Evolutionary conservation across 192 early-diverging fungal genomes (phyloP), one percentile per base, ranked within the genome.

Genomic region (Podila epicladia): DNA sequence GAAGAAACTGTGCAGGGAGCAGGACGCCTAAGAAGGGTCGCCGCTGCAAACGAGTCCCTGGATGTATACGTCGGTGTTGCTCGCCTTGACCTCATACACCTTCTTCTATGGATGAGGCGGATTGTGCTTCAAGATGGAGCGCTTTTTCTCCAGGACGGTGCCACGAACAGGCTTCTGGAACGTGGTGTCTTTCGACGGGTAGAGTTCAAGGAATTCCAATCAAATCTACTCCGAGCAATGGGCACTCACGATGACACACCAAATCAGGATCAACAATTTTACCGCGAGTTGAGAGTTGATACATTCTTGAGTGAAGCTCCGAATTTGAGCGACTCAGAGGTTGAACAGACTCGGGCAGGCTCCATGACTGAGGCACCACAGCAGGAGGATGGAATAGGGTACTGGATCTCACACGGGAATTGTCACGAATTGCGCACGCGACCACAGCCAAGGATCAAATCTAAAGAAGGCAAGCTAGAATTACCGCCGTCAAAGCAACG

Each of bases 111-210:
- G 64, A 26, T 65, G 11, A 24, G 64, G 9, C 38, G 64, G 4
- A 49, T 51, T 24, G 50, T 65, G 7, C 41, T 65, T 50, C 64
- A 65, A 19, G 64, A 65, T 26, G 49, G 22, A 4, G 64, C 48
- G 5, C 24, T 65, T 19, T 48, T 51, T 32, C 22, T 50, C 26
- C 13, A 51, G 6, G 64, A 65, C 7, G 26, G 49, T 22, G 64
- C 64, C 11, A 48, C 45, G 24, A 65, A 65, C 50, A 24, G 50
- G 26, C 33, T 65, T 26, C 41, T 51, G 29, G 15, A 51, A 17
- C 64, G 48, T 41, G 26, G 5, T 22, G 48, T 65, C 64, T 65
- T 65, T 49, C 24, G 48, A 29, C 22, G 17, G 7, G 48, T 9
- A n/a, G n/a, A 51, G 48, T 65, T 65, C 64, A 38, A 33, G 5